These are phyloP conservation scores for Meyerozyma athensensis DNA, from an alignment of 1,139 yeast species.

Conservation along the genomic window DNA sequence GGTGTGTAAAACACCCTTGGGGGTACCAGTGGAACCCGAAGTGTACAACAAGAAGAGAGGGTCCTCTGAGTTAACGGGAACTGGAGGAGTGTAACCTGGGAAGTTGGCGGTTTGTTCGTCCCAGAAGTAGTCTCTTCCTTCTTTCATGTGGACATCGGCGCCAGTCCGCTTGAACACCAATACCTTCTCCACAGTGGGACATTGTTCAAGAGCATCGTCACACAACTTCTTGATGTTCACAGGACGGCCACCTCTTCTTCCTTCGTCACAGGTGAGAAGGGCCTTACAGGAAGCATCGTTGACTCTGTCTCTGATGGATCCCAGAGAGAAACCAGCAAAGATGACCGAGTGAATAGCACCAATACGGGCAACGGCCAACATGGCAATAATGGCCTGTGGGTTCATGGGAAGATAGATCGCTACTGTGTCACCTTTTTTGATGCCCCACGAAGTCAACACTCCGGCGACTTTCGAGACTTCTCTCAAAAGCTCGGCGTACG, in stretches of 20 bases:
- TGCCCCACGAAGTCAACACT: slow-evolving; percentile 81
- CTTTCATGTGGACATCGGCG: slow-evolving; percentile 57
- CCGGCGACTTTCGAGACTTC: slow-evolving; percentile 90
- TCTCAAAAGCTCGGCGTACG: slow-evolving; percentile 81
- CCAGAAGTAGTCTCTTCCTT: slow-evolving; percentile 94
- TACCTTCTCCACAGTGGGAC: slow-evolving; percentile 79
- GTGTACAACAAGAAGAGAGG: slow-evolving; percentile 92
- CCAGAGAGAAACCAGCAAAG: slow-evolving; percentile 95
- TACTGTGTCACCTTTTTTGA: slow-evolving; percentile 89
- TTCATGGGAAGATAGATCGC: slow-evolving; percentile 98
- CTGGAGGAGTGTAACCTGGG: slow-evolving; percentile 84
- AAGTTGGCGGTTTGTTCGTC: slow-evolving; percentile 78
- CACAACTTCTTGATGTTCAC: slow-evolving; percentile 89
- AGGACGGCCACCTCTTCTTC: slow-evolving; percentile 92
- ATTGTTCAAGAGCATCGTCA: slow-evolving; percentile 80
- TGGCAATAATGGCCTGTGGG: slow-evolving; percentile 89
- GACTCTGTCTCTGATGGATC: slow-evolving; percentile 88
- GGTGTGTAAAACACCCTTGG: slow-evolving; percentile 95
- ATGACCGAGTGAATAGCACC: slow-evolving; percentile 97
- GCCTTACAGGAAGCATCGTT: slow-evolving; percentile 85
- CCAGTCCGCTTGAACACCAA: slow-evolving; percentile 88
- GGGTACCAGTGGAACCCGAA: slow-evolving; percentile 96
- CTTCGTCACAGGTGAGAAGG: slow-evolving; percentile 92
- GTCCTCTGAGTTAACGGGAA: slow-evolving; percentile 85
- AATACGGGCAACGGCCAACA: slow-evolving; percentile 89